Conservation (phyloP, 768 basidiomycete genomes). For the Mycena albidolilacea region DNA sequence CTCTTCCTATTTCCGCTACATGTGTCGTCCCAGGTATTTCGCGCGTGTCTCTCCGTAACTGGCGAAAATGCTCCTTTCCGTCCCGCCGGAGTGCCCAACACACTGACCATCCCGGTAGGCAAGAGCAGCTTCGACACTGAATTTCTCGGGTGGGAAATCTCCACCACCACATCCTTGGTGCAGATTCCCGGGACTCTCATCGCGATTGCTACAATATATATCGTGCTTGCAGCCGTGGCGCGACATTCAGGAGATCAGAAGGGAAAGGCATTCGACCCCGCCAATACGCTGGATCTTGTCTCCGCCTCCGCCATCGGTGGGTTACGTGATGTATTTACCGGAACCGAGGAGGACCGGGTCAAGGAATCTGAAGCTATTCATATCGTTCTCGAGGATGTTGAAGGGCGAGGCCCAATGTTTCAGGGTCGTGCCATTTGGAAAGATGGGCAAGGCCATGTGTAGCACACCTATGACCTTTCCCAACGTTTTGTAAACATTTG, state of each 20-base stretch:
- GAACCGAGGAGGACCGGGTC: conserved; percentile 2
- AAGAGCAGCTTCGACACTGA: conserved; percentile 5
- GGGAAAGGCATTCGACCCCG: background rate
- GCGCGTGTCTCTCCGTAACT: conserved; percentile 5
- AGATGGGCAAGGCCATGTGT: background rate
- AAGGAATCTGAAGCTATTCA: background rate
- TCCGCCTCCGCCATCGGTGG: background rate
- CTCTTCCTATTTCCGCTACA: background rate
- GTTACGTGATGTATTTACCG: background rate
- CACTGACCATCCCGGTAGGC: background rate
- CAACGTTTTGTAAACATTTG: background rate
- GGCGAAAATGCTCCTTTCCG: background rate
- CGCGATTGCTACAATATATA: conserved; percentile 1
- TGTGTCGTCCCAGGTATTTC: conserved; percentile 9
- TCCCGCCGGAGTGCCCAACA: background rate
- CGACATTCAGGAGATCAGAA: conserved; percentile 1
- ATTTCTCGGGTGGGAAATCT: conserved; percentile 4
- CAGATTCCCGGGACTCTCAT: background rate
- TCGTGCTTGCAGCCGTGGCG: background rate
- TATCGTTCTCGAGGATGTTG: background rate
- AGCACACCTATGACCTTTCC: background rate
- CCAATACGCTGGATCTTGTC: background rate
- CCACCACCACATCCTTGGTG: conserved; percentile 1
- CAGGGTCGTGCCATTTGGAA: background rate
- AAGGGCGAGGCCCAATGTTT: background rate